phyloP scores from a whole-genome alignment of 768 basidiomycete genomes.

The Lactarius deliciosus region DNA sequence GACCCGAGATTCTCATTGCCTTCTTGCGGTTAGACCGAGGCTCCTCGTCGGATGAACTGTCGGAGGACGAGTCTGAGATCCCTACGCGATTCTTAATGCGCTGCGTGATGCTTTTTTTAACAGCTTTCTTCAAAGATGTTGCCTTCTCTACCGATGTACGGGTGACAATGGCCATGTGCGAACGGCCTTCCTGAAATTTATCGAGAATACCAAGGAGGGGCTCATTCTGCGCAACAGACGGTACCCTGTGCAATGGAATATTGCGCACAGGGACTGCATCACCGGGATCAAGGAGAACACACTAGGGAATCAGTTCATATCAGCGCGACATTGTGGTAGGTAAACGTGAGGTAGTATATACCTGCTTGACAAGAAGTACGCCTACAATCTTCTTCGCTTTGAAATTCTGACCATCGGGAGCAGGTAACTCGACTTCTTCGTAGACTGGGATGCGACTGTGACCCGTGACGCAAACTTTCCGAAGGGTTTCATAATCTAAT shows the following conservation, averaged over 20 bases:
- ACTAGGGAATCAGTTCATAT: slow-evolving; percentile 26
- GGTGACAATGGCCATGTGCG: slow-evolving; percentile 86
- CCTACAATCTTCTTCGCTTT: slow-evolving; percentile 83
- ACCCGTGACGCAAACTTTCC: slow-evolving; percentile 28
- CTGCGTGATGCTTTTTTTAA: slow-evolving; percentile 76
- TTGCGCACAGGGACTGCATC: slow-evolving; percentile 82
- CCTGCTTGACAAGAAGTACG: slow-evolving; percentile 82
- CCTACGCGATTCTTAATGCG: slow-evolving; percentile 74
- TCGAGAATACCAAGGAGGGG: slow-evolving; percentile 82
- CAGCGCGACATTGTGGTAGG: slow-evolving; percentile 1
- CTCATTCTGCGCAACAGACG: slow-evolving; percentile 84
- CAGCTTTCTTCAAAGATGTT: slow-evolving; percentile 78
- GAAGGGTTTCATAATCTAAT: slow-evolving; percentile 75
- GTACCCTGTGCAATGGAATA: slow-evolving; percentile 83
- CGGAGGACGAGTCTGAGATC: slow-evolving; percentile 44
- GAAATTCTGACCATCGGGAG: slow-evolving; percentile 36
- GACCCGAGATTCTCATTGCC: slow-evolving; percentile 15
- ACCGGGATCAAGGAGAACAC: slow-evolving; percentile 34
- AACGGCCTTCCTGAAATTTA: slow-evolving; percentile 85
- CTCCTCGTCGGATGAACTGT: slow-evolving; percentile 49
- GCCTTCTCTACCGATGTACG: slow-evolving; percentile 46
- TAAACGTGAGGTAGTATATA: slow-evolving; percentile 23
- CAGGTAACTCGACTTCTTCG: slow-evolving; percentile 31
- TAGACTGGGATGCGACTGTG: slow-evolving; percentile 32
- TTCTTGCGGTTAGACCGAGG: slow-evolving; percentile 26